These are phyloP conservation scores for Candida insectorum DNA, from an alignment of 805 yeast genomes.

Conservation along the genomic window DNA sequence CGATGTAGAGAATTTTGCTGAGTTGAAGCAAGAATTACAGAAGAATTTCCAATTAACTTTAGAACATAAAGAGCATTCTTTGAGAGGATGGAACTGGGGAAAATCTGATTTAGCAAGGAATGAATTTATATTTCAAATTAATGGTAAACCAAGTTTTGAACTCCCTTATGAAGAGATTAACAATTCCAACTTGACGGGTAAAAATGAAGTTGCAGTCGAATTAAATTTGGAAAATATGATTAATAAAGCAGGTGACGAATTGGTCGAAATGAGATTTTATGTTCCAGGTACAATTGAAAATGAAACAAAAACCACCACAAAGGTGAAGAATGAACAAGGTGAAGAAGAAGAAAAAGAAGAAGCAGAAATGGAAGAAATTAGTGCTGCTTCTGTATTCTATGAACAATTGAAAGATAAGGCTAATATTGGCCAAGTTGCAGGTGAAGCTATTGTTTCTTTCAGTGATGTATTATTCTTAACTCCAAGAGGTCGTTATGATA, in stretches of 20 bases:
- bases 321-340: constrained; percentile 30
- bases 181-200: constrained; percentile 87
- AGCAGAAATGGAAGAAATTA: constrained; percentile 44
- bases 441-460: constrained; percentile 92
- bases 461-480: constrained; percentile 88
- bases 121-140: constrained; percentile 81
- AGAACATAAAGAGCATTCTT: constrained; percentile 85
- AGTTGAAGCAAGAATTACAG: constrained; percentile 79
- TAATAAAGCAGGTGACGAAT: constrained; percentile 85
- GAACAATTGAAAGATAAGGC: constrained; percentile 92
- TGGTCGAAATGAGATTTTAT: constrained; percentile 91
- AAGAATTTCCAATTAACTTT: constrained; percentile 67
- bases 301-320: constrained; percentile 26
- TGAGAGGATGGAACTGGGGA: constrained; percentile 99
- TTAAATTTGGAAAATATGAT: constrained; percentile 58
- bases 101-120: constrained; percentile 86
- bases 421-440: constrained; percentile 89
- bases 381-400: constrained; percentile 81
- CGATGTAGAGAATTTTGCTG: constrained; percentile 75
- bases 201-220: constrained; percentile 91
- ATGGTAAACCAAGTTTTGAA: constrained; percentile 88
- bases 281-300: constrained; percentile 81
- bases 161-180: constrained; percentile 76
- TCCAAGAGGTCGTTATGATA: constrained; percentile 98
- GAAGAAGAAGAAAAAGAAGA: constrained; percentile 39